Evolutionary conservation across 179 eudicot genomes (phyloP).

Genomic region (Spinacia oleracea): DNA sequence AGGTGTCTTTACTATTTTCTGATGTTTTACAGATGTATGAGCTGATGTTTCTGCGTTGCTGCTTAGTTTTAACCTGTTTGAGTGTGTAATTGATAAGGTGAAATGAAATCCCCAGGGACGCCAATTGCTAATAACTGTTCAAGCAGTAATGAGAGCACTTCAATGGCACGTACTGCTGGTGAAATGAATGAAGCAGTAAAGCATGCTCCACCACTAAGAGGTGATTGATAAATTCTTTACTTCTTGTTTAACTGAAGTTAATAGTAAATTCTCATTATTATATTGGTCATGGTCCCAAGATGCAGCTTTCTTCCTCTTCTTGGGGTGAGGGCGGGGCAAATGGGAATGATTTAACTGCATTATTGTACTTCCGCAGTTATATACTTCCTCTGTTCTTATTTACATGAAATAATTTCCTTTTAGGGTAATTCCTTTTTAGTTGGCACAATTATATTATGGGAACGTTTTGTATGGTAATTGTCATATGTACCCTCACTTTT

Average conservation of each 20-base stretch:
- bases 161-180: constrained; percentile 49
- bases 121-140: constrained; percentile 46
- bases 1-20: constrained; percentile 39
- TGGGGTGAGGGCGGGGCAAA: neutral
- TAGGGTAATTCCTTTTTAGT: too few relatives aligned
- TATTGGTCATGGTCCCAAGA: neutral
- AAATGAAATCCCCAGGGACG: constrained; percentile 43
- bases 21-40: neutral
- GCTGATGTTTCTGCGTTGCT: constrained; percentile 3
- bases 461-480: too few relatives aligned
- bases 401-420: too few relatives aligned
- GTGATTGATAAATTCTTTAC: constrained; percentile 33
- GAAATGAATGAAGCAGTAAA: constrained; percentile 53
- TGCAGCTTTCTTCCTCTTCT: neutral
- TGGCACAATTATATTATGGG: too few relatives aligned
- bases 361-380: neutral
- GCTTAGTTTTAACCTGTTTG: neutral
- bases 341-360: neutral
- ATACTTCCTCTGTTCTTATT: too few relatives aligned
- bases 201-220: constrained; percentile 59
- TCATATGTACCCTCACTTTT: too few relatives aligned
- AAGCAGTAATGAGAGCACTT: constrained; percentile 67
- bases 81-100: constrained; percentile 41
- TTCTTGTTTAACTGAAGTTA: neutral
- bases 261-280: neutral